Percentiles rank a stretch among this genome's conserved stretches.
phyloP scores from a whole-genome alignment of 176 grass and related monocot genomes.

The Cocos nucifera region DNA sequence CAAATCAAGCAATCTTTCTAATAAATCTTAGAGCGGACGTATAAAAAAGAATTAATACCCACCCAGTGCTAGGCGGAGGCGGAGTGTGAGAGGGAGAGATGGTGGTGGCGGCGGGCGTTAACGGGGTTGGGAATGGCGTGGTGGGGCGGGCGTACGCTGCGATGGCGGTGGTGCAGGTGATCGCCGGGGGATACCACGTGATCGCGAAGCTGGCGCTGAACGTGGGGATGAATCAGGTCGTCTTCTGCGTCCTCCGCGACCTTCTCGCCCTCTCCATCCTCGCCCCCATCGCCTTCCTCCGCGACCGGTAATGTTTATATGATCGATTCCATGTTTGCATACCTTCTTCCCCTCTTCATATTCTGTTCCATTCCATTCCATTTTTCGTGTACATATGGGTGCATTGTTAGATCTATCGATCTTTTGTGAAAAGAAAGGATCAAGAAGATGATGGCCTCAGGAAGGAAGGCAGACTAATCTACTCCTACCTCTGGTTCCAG shows the following conservation, averaged over 20 bases:
- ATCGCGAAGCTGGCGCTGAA: conserved; percentile 73
- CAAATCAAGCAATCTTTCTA: no score
- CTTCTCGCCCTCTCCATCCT: conserved; percentile 66
- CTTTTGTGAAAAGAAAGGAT: no score
- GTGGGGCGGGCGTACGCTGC: conserved; percentile 40
- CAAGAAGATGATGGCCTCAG: no score
- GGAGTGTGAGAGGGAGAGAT: conserved; percentile 13
- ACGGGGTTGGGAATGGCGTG: conserved; percentile 12
- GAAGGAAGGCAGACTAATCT: no score
- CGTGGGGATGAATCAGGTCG: conserved; percentile 66
- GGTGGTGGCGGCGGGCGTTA: conserved; percentile 6
- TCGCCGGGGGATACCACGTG: conserved; percentile 73
- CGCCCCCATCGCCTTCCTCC: conserved; percentile 48
- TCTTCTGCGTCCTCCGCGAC: conserved; percentile 78
- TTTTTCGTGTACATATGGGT: no score
- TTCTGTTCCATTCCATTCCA: background rate
- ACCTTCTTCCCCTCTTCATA: background rate
- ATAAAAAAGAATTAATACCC: no score
- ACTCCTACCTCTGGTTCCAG: no score
- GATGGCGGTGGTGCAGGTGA: conserved; percentile 51
- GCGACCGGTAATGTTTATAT: conserved; percentile 17
- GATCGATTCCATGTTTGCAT: no score
- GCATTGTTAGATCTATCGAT: no score
- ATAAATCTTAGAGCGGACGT: no score
- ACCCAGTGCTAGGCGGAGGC: no score